Evolutionary conservation across 768 basidiomycete genomes (phyloP).

Genomic region (Coprinopsis strossmayeri): DNA sequence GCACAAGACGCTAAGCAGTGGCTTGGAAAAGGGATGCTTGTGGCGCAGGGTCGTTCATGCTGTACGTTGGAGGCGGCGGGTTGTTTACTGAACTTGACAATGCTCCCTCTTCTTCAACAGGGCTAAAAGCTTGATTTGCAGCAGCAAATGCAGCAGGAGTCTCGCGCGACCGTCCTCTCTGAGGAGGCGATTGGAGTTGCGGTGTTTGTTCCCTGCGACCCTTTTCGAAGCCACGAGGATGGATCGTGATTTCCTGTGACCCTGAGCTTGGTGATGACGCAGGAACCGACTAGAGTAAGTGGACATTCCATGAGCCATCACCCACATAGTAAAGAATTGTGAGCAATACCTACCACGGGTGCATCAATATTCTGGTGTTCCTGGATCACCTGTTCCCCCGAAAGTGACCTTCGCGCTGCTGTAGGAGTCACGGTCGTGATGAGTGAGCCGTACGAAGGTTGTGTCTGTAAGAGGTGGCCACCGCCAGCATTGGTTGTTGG

Average conservation of each 20-base stretch:
- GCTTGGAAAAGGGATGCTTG: background rate
- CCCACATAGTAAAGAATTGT: too few relatives aligned
- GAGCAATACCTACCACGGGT: too few relatives aligned
- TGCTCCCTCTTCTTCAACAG: background rate
- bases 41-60: background rate
- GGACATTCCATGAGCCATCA: too few relatives aligned
- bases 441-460: too few relatives aligned
- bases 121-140: background rate
- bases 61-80: background rate
- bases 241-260: background rate
- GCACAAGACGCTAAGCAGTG: too few relatives aligned
- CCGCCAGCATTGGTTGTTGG: background rate
- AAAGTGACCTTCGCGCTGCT: too few relatives aligned
- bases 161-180: background rate
- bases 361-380: too few relatives aligned
- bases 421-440: too few relatives aligned
- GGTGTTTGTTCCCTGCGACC: constrained; percentile 1
- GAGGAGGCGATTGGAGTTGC: constrained; percentile 6
- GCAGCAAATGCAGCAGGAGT: constrained; percentile 4
- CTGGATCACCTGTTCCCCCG: too few relatives aligned
- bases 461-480: too few relatives aligned
- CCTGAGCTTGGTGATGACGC: background rate
- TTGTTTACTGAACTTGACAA: too few relatives aligned
- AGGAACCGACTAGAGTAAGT: background rate
- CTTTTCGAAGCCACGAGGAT: constrained; percentile 4